Conservation (phyloP, 495 filamentous ascomycete species). For the Chaetomium tenue region DNA sequence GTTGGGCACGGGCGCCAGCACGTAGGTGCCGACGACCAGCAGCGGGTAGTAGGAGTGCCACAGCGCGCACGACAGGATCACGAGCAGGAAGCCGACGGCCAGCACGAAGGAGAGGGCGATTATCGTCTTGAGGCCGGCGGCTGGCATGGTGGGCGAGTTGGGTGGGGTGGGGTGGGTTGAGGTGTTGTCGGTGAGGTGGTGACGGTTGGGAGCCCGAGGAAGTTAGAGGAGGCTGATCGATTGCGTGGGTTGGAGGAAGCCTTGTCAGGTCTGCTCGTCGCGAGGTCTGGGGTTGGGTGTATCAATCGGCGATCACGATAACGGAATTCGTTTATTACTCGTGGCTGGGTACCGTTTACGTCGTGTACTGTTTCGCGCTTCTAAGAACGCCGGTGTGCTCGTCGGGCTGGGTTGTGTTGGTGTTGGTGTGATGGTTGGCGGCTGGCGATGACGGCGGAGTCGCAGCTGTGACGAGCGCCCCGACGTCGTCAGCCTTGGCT, state of each 20-base stretch:
- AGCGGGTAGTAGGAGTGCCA: conserved; percentile 91
- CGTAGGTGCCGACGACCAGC: conserved; percentile 91
- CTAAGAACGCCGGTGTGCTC: not conserved
- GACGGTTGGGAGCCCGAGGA: not conserved
- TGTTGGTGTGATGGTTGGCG: conserved; percentile 2
- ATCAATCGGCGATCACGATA: not conserved
- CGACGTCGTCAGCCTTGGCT: conserved; percentile 35
- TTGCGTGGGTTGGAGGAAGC: not conserved
- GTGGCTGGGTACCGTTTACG: not conserved
- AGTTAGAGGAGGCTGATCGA: too few species aligned
- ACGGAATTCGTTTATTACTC: not conserved
- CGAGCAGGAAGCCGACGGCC: conserved; percentile 97
- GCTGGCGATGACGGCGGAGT: conserved; percentile 23
- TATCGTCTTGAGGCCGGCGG: conserved; percentile 94
- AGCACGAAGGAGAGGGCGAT: conserved; percentile 98
- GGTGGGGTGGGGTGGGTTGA: not conserved
- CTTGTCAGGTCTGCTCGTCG: not conserved
- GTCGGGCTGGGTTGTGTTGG: conserved; percentile 4
- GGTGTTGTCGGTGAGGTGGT: not conserved
- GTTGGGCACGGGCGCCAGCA: conserved; percentile 91
- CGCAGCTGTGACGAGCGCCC: conserved; percentile 27
- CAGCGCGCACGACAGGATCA: conserved; percentile 95
- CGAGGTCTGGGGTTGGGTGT: not conserved
- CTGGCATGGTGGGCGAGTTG: conserved; percentile 60
- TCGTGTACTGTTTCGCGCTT: not conserved